phyloP scores from a whole-genome alignment of 1,284 basidiomycete genomes.

The Moesziomyces sp. region DNA sequence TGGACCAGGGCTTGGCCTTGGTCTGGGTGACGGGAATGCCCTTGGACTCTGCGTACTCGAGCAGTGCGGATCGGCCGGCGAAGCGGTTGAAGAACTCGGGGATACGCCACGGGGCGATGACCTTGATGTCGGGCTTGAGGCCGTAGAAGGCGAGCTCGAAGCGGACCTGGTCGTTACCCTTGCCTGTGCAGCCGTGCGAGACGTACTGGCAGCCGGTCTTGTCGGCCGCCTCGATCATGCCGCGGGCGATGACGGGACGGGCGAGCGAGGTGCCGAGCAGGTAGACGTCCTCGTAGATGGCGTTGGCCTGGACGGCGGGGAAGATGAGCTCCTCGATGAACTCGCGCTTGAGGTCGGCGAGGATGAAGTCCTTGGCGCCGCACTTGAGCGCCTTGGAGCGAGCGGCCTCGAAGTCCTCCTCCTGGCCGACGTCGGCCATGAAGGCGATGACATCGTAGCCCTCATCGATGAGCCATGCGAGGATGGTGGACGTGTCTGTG shows the following conservation, averaged over 20 bases:
- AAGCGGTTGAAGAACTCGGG: constrained; percentile 98
- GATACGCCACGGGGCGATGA: constrained; percentile 96
- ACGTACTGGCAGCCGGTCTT: constrained; percentile 79
- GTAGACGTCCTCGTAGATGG: constrained; percentile 99
- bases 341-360: constrained; percentile 92
- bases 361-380: constrained; percentile 94
- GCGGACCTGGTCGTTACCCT: constrained; percentile 99
- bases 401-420: constrained; percentile 97
- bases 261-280: constrained; percentile 97
- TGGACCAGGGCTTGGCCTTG: constrained; percentile 97
- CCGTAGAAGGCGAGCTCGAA: constrained; percentile 99
- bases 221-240: constrained; percentile 95
- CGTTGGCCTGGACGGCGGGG: constrained; percentile 95
- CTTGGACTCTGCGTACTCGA: constrained; percentile 88
- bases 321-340: constrained; percentile 97
- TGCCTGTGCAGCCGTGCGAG: constrained; percentile 98
- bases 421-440: constrained; percentile 99
- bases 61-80: constrained; percentile 90
- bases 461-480: constrained; percentile 79
- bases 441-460: constrained; percentile 97
- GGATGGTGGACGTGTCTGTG: constrained; percentile 66
- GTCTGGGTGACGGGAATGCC: constrained; percentile 95
- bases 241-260: constrained; percentile 97
- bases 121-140: constrained; percentile 97
- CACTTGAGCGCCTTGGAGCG: constrained; percentile 89